Evolutionary conservation across 2,329 filamentous ascomycete species (phyloP), one percentile per base, ranked within the genome.

Genomic region (Arthrinium puccinioides): DNA sequence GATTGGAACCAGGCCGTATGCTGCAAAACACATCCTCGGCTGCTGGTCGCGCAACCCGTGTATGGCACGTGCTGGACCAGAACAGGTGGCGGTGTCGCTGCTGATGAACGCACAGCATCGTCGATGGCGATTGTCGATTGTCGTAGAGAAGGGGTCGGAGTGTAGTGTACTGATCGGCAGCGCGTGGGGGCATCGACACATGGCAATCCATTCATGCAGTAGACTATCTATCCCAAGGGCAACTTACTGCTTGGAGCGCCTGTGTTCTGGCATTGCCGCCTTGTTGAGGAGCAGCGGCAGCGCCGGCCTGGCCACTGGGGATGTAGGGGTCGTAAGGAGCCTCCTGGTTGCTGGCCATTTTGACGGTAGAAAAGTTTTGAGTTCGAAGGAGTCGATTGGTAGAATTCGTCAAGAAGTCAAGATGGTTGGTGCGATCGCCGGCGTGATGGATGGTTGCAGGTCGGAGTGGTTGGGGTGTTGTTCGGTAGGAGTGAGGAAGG

Each of bases 271-370:
- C 61, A 59, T 64, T 75, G 48, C 62, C 71, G 48, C 54, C 64
- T 60, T 66, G 61, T 50, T 62, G 60, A 50, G 57, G 52, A 41
- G 62, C 61, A 26, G 23, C 23, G 25, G 25, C 13, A 41, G 52
- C 54, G 37, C 50, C 62, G 44, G 65, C 62, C 63, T 73, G 71
- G 63, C 79, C 79, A 14, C 76, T 78, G 57, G 87, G 87, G 63
- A 90, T 89, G 68, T 92, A 94, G 46, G 87, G 87, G 66, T 94
- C 87, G 66, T 94, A 94, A 50, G 86, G 86, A 58, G 72, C 66
- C 41, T 74, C 69, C 49, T 69, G 63, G 55, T 64, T 66, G 50
- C 28, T 21, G 13, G 73, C 64, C 73, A 77, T 77, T 52, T 44
- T 66, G 54, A 45, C 44, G 43, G 49, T 29, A 43, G 30, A 24